Evolutionary conservation across 2,329 filamentous ascomycete species (phyloP), one percentile per base, ranked within the genome.

Genomic region (Colletotrichum simmondsii): DNA sequence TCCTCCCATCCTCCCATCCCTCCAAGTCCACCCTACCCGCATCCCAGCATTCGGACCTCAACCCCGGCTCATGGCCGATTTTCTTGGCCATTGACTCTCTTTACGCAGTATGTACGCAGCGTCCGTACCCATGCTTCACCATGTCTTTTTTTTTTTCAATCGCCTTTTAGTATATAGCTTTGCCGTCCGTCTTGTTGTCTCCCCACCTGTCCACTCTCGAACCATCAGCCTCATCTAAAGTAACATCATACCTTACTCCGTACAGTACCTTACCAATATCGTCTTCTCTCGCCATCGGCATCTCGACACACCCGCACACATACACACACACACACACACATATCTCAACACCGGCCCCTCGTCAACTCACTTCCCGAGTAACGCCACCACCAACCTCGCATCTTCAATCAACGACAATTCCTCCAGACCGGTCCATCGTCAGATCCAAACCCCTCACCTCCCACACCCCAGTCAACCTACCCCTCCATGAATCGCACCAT

Each of bases 91-190:
- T 19, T 26, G n/a, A 22, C 37, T 22, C 8, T n/a, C 42, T 26
- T 35, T 35, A 5, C 11, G 32, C 11, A 3, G n/a, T n/a, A n/a
- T n/a, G n/a, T 35, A 12, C 32, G 32, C 11, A 35, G 11, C 11
- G n/a, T n/a, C n/a, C n/a, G n/a, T n/a, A 35, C 32, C 32, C 32
- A 35, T 49, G 16, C 16, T 49, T n/a, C 42, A n/a, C 42, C 19
- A 49, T 10, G 32, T 10, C 4, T n/a, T 49, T n/a, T 42, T 37
- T 37, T 37, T 12, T 19, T 37, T 22, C 24, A 26, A 16, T 24
- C 37, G 30, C 42, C 19, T 64, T 64, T 22, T 64, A 56, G 70
- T 72, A 72, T 72, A 72, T 72, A 72, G 59, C 70, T 64, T 72
- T 69, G 53, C 57, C 54, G 30, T 57, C 35, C 70, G 32, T 53